Evolutionary conservation across 2,329 filamentous ascomycete species (phyloP).

Genomic region (Scedosporium minutisporum): DNA sequence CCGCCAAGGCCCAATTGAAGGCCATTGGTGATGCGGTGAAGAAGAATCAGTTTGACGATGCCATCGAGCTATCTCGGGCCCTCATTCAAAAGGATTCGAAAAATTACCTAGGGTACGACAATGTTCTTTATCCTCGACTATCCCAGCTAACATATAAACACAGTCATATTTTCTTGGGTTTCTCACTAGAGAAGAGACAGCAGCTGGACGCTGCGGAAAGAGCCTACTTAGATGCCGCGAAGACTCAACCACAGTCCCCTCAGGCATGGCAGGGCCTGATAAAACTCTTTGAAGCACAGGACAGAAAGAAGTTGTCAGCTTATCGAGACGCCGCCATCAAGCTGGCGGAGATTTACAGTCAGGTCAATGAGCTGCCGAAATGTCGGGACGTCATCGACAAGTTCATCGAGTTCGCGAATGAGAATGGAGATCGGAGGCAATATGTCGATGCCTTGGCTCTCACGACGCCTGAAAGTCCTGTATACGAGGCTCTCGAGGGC

Average conservation of each 20-base stretch:
- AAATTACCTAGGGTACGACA: slow-evolving; percentile 69
- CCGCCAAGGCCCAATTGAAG: slow-evolving; percentile 67
- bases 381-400: slow-evolving; percentile 66
- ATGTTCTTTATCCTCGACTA: background rate
- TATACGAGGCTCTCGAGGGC: slow-evolving; percentile 78
- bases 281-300: slow-evolving; percentile 74
- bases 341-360: slow-evolving; percentile 65
- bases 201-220: slow-evolving; percentile 63
- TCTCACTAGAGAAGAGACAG: slow-evolving; percentile 70
- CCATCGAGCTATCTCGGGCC: slow-evolving; percentile 56
- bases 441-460: slow-evolving; percentile 68
- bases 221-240: slow-evolving; percentile 63
- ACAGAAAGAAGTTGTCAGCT: slow-evolving; percentile 54
- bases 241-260: slow-evolving; percentile 63
- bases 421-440: slow-evolving; percentile 61
- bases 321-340: slow-evolving; percentile 52
- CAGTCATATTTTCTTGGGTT: slow-evolving; percentile 77
- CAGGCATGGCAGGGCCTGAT: slow-evolving; percentile 87
- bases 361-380: slow-evolving; percentile 54
- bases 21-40: slow-evolving; percentile 70
- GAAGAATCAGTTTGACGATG: slow-evolving; percentile 69
- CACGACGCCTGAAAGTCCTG: slow-evolving; percentile 66
- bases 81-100: slow-evolving; percentile 63
- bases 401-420: slow-evolving; percentile 64
- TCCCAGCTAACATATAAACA: background rate